Conservation (phyloP, 345 rosid species). For the Mercurialis annua region DNA sequence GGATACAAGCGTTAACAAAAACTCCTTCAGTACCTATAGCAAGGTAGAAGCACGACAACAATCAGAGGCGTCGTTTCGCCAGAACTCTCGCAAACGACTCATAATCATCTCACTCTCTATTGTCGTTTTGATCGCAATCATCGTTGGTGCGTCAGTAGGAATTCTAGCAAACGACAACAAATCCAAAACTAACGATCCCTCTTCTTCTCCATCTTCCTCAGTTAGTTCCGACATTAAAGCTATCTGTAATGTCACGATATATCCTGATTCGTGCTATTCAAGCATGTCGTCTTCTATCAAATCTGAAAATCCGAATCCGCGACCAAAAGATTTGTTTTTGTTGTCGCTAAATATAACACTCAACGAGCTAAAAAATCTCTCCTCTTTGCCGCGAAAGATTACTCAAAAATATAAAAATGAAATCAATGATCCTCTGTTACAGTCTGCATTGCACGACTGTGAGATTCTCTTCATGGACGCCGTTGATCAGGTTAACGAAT, state of each 20-base stretch:
- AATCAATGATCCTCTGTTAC: conserved; percentile 2
- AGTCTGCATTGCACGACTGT: conserved; percentile 20
- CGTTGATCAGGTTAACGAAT: conserved; percentile 9
- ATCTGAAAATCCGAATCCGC: conserved; percentile 11
- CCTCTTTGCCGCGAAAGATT: conserved; percentile 32
- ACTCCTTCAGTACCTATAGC: conserved; percentile 18
- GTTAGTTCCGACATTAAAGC: conserved; percentile 14
- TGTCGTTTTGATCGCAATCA: conserved; percentile 10
- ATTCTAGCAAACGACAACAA: neutral
- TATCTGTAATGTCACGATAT: conserved; percentile 27
- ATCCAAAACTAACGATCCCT: neutral
- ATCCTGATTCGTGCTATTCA: conserved; percentile 27
- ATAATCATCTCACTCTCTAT: conserved; percentile 16
- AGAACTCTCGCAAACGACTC: conserved; percentile 22
- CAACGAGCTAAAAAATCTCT: conserved; percentile 38
- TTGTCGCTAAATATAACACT: conserved; percentile 52
- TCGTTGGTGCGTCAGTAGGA: conserved; percentile 13
- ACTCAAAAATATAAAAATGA: neutral
- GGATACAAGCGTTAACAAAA: neutral
- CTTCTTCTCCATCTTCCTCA: neutral
- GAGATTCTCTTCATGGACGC: conserved; percentile 27
- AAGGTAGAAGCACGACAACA: conserved; percentile 15
- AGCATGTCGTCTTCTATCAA: conserved; percentile 25
- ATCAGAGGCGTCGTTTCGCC: conserved; percentile 23
- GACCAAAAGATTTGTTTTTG: conserved; percentile 49